Conservation (phyloP, 768 basidiomycete species). For the Tulasnella calospora region DNA sequence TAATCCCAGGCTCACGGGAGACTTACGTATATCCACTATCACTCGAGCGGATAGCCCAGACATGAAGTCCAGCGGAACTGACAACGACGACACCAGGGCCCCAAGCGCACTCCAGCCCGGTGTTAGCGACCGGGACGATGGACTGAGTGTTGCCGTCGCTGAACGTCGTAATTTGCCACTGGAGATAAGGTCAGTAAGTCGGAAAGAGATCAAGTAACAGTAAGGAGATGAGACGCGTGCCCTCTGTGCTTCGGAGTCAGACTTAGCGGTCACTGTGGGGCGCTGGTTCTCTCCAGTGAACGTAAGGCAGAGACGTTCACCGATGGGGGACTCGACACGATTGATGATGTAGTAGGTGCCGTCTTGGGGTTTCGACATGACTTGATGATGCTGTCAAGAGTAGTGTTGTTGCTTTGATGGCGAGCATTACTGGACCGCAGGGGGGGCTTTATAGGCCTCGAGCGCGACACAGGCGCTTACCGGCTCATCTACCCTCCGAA, state of each 20-base stretch:
- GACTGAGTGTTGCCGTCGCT: not conserved
- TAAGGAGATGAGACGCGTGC: not conserved
- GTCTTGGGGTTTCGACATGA: not conserved
- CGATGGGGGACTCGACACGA: not conserved
- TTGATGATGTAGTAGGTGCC: not conserved
- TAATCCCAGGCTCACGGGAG: not conserved
- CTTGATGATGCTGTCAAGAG: not conserved
- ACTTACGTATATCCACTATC: not conserved
- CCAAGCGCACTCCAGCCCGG: not conserved
- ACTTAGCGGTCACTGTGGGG: not conserved
- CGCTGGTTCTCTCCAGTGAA: not conserved
- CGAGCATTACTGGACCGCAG: not conserved
- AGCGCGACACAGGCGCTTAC: no score
- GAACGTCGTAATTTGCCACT: not conserved
- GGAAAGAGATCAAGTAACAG: not conserved
- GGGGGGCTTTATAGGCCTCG: not conserved
- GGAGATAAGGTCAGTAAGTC: not conserved
- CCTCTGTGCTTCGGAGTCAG: not conserved
- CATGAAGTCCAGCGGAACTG: not conserved
- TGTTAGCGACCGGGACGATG: not conserved
- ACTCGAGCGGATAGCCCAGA: not conserved
- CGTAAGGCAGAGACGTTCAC: not conserved
- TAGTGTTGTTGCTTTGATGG: not conserved
- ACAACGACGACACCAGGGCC: not conserved
- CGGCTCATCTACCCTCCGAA: not conserved